Evolutionary conservation across 1,139 yeast species (phyloP).

Genomic region (Sugiyamaella japonica): DNA sequence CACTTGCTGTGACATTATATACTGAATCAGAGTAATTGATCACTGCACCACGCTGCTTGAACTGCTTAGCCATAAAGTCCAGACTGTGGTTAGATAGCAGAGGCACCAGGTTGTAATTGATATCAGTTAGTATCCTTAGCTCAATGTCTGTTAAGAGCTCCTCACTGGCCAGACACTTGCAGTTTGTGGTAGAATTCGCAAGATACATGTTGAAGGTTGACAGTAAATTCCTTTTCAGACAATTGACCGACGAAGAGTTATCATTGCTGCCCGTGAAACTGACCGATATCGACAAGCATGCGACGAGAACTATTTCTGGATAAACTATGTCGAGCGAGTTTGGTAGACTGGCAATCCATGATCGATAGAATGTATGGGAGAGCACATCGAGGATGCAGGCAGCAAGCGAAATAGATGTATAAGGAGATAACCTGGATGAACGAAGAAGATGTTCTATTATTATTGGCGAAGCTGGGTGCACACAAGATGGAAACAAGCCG

Average conservation of each 20-base stretch:
- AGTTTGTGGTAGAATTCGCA: slow-evolving; percentile 1
- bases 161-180: slow-evolving; percentile 13
- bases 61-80: slow-evolving; percentile 21
- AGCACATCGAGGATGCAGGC: slow-evolving; percentile 25
- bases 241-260: not conserved
- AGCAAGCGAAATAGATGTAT: slow-evolving; percentile 18
- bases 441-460: slow-evolving; percentile 20
- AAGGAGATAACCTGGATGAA: slow-evolving; percentile 16
- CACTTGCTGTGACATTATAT: not conserved
- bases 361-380: slow-evolving; percentile 23
- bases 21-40: slow-evolving; percentile 15
- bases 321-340: slow-evolving; percentile 20
- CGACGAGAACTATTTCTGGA: slow-evolving; percentile 24
- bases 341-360: slow-evolving; percentile 24
- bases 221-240: not conserved
- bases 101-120: slow-evolving; percentile 22
- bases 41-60: slow-evolving; percentile 15
- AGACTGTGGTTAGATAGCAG: slow-evolving; percentile 20
- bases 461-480: slow-evolving; percentile 22
- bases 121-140: slow-evolving; percentile 21
- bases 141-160: slow-evolving; percentile 20
- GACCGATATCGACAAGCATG: slow-evolving; percentile 22
- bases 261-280: slow-evolving; percentile 14
- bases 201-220: slow-evolving; percentile 1
- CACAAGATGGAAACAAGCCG: slow-evolving; percentile 22